Conservation (phyloP, 768 basidiomycete species). For the Gautieria morchelliformis region DNA sequence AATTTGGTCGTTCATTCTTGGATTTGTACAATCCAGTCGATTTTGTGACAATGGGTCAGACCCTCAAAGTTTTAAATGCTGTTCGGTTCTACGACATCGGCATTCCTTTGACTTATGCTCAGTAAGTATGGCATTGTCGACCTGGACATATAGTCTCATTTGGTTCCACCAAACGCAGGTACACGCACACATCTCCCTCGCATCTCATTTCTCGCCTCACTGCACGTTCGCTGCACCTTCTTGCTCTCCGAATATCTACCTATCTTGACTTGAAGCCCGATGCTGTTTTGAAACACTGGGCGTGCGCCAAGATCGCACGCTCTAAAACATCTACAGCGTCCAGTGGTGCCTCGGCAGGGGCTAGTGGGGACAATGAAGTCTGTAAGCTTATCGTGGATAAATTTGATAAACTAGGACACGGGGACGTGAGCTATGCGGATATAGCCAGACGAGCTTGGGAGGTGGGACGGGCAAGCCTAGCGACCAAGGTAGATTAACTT, state of each 20-base stretch:
- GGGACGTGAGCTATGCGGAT: slow-evolving; percentile 84
- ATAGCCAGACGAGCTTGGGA: slow-evolving; percentile 93
- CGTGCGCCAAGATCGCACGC: slow-evolving; percentile 78
- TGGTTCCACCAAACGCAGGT: slow-evolving; percentile 36
- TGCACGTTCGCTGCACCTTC: slow-evolving; percentile 79
- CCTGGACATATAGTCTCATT: background rate
- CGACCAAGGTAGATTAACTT: slow-evolving; percentile 56
- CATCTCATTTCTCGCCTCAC: slow-evolving; percentile 77
- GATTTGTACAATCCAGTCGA: slow-evolving; percentile 89
- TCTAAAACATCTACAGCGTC: slow-evolving; percentile 52
- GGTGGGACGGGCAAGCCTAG: slow-evolving; percentile 67
- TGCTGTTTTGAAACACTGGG: slow-evolving; percentile 91
- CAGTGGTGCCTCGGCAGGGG: slow-evolving; percentile 39
- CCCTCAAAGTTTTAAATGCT: slow-evolving; percentile 88
- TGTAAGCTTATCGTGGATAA: slow-evolving; percentile 83
- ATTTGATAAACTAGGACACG: slow-evolving; percentile 71
- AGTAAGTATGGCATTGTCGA: slow-evolving; percentile 41
- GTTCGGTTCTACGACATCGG: slow-evolving; percentile 88
- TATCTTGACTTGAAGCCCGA: slow-evolving; percentile 80
- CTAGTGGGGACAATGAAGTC: slow-evolving; percentile 62
- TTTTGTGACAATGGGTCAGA: slow-evolving; percentile 87
- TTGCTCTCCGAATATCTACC: slow-evolving; percentile 83
- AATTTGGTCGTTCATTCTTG: slow-evolving; percentile 89
- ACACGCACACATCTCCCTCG: slow-evolving; percentile 69
- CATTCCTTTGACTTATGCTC: slow-evolving; percentile 82